These are phyloP conservation scores for Tulasnella sp. DNA, from an alignment of 768 basidiomycete species.

Conservation along the genomic window DNA sequence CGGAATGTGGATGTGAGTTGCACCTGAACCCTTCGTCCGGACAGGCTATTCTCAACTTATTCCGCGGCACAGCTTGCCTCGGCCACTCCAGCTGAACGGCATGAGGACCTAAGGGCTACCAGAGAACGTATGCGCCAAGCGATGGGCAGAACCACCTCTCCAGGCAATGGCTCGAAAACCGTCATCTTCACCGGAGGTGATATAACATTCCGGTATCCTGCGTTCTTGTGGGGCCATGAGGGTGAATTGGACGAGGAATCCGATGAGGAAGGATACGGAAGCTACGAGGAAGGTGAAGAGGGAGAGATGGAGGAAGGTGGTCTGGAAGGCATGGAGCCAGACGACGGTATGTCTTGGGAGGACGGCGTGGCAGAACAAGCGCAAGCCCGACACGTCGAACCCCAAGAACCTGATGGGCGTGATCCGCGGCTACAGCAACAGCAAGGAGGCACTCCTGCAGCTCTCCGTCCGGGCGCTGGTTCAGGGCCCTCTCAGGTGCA, in stretches of 20 bases:
- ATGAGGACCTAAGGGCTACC: conserved; percentile 38
- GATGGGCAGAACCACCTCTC: conserved; percentile 20
- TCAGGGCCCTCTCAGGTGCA: background rate
- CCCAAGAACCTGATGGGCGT: background rate
- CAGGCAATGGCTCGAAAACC: conserved; percentile 27
- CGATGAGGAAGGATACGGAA: conserved; percentile 56
- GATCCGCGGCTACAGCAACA: conserved; percentile 1
- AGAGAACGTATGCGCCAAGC: conserved; percentile 41
- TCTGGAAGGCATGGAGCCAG: conserved; percentile 39
- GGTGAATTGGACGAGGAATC: conserved; percentile 45
- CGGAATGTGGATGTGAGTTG: conserved; percentile 84
- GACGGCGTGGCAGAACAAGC: conserved; percentile 48
- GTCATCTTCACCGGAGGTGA: conserved; percentile 65
- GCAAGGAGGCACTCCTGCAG: background rate
- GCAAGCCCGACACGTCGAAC: conserved; percentile 23
- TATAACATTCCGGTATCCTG: conserved; percentile 58
- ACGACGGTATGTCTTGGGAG: conserved; percentile 86
- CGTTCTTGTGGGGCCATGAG: conserved; percentile 70
- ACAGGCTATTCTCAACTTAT: background rate
- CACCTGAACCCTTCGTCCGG: background rate
- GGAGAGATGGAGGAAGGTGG: conserved; percentile 58
- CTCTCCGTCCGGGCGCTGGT: background rate
- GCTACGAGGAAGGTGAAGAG: conserved; percentile 33
- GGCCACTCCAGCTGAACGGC: conserved; percentile 58
- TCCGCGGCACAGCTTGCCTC: conserved; percentile 45